A percentile compares a stretch with the other conserved stretches of the same genome.
These are phyloP conservation scores for Beauveria sp. DNA, from an alignment of 2,329 filamentous ascomycete species.

Conservation along the genomic window DNA sequence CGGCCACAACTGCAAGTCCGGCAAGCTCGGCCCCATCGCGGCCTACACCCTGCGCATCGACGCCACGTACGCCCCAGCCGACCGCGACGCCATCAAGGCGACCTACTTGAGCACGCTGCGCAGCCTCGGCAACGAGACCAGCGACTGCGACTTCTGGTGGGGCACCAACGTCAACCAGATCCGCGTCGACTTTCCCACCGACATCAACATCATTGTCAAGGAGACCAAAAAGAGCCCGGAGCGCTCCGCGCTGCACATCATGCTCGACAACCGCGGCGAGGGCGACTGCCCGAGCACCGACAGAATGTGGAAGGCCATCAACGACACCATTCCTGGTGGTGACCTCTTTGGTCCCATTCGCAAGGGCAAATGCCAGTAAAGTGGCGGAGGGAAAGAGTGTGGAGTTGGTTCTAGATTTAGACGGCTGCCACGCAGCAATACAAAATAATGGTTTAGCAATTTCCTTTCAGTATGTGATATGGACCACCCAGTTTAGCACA, in stretches of 20 bases:
- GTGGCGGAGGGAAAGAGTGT: neutral
- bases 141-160: conserved; percentile 6
- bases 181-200: conserved; percentile 7
- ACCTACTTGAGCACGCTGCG: conserved; percentile 9
- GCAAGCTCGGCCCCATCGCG: conserved; percentile 2
- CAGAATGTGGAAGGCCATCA: conserved; percentile 1
- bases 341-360: conserved; percentile 8
- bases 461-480: too few relatives aligned
- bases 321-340: conserved; percentile 5
- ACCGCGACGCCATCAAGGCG: conserved; percentile 11
- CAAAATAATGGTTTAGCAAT: neutral
- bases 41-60: conserved; percentile 8
- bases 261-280: conserved; percentile 7
- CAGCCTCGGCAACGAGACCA: conserved; percentile 8
- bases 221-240: too few relatives aligned
- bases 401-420: neutral
- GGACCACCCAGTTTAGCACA: too few relatives aligned
- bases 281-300: conserved; percentile 6
- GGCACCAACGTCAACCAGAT: conserved; percentile 3
- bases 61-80: conserved; percentile 8
- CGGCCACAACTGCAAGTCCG: conserved; percentile 8
- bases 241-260: conserved; percentile 11
- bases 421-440: neutral
- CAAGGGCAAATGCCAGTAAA: conserved; percentile 8
- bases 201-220: conserved; percentile 9